phyloP scores from a whole-genome alignment of 306 rosid species.

The Ochetophila trinervis region DNA sequence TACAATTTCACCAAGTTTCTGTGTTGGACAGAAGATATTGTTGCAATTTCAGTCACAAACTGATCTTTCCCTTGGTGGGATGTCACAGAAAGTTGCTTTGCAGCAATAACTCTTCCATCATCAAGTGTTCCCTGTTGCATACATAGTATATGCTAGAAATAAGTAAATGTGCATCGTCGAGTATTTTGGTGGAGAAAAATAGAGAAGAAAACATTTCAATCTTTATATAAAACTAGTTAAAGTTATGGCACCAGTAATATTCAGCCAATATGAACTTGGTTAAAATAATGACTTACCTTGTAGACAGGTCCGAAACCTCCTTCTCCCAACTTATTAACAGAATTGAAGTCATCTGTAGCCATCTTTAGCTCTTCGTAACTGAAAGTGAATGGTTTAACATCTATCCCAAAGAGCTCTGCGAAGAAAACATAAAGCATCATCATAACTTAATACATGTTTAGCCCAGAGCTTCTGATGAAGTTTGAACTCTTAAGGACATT shows the following conservation, averaged over 20 bases:
- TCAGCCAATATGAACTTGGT: background rate
- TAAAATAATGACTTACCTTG: constrained; percentile 42
- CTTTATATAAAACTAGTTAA: too few relatives aligned
- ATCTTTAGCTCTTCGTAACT: constrained; percentile 52
- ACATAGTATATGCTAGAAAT: background rate
- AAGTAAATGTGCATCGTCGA: too few relatives aligned
- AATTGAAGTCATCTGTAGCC: constrained; percentile 63
- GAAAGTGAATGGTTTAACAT: constrained; percentile 63
- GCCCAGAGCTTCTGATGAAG: background rate
- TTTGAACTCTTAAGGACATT: background rate
- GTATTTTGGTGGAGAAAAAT: too few relatives aligned
- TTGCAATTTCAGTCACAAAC: constrained; percentile 78
- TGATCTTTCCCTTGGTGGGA: constrained; percentile 86
- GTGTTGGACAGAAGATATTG: constrained; percentile 82
- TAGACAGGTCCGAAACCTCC: constrained; percentile 91
- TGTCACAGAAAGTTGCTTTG: constrained; percentile 67
- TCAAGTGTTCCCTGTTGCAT: constrained; percentile 57
- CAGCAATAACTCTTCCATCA: constrained; percentile 77
- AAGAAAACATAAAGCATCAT: constrained; percentile 9
- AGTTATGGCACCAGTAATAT: too few relatives aligned
- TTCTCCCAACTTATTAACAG: constrained; percentile 66
- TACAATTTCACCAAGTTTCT: constrained; percentile 72
- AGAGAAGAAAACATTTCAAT: too few relatives aligned
- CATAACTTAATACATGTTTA: background rate
- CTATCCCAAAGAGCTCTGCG: constrained; percentile 68